Percentiles rank a stretch among this genome's conserved stretches.
These are phyloP conservation scores for Carex scoparia DNA, from an alignment of 176 grass and related monocot species.

Conservation along the genomic window DNA sequence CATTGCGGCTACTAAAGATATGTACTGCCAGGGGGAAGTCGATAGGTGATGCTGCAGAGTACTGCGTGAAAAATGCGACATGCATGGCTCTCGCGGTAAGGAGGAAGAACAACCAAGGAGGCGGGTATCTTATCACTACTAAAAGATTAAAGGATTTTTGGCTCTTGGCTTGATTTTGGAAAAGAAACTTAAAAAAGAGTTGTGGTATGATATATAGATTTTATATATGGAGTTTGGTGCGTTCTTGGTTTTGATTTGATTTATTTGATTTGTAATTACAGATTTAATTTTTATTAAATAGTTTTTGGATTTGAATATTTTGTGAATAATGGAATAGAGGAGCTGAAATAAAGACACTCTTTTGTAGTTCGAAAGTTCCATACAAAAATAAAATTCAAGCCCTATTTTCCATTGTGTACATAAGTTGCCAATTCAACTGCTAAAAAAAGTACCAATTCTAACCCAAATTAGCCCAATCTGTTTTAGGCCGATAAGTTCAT, in stretches of 20 bases:
- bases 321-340: slow-evolving; percentile 2
- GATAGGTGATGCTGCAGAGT: slow-evolving; percentile 33
- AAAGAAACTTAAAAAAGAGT: neutral
- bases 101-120: slow-evolving; percentile 56
- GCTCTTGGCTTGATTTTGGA: slow-evolving; percentile 55
- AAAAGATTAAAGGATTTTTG: slow-evolving; percentile 70
- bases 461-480: neutral
- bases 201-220: slow-evolving; percentile 6
- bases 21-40: slow-evolving; percentile 29
- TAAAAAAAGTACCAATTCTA: neutral
- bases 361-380: neutral
- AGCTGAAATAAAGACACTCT: neutral
- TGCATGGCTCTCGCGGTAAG: slow-evolving; percentile 63
- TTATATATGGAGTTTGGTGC: neutral
- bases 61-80: slow-evolving; percentile 61
- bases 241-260: neutral
- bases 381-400: neutral
- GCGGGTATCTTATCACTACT: slow-evolving; percentile 76
- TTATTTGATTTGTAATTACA: slow-evolving; percentile 5
- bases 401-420: neutral
- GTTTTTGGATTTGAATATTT: slow-evolving; percentile 4
- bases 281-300: slow-evolving; percentile 5
- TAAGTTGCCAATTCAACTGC: neutral
- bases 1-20: slow-evolving; percentile 52
- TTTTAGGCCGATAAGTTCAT: neutral